phyloP scores from a whole-genome alignment of 1,284 basidiomycete species.

The Cutaneotrichosporon spelunceum region DNA sequence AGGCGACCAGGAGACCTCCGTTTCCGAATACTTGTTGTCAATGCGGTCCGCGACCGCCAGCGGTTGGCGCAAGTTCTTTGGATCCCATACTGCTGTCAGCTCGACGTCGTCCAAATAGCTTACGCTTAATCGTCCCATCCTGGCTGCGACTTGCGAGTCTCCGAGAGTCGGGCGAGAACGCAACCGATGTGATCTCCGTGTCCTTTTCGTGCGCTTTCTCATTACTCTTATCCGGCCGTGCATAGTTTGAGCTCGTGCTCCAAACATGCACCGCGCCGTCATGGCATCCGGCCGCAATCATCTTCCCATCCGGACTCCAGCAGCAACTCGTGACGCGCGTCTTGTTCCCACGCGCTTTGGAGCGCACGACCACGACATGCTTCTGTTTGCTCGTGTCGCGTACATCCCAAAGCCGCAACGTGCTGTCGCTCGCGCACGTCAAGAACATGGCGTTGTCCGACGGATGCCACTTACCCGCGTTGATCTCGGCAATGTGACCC shows the following conservation, averaged over 20 bases:
- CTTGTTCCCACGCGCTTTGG: constrained; percentile 89
- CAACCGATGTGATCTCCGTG: constrained; percentile 76
- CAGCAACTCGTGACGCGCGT: constrained; percentile 85
- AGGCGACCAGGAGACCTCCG: constrained; percentile 89
- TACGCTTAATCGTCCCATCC: constrained; percentile 91
- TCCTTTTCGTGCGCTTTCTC: constrained; percentile 81
- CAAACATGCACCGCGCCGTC: constrained; percentile 93
- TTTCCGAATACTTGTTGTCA: constrained; percentile 79
- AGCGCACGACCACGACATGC: constrained; percentile 90
- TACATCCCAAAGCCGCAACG: constrained; percentile 91
- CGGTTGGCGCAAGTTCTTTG: constrained; percentile 81
- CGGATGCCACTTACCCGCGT: constrained; percentile 88
- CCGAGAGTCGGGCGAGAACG: constrained; percentile 76
- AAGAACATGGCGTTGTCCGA: constrained; percentile 77
- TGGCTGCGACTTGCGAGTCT: constrained; percentile 81
- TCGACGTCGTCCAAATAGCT: constrained; percentile 45
- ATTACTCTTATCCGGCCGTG: constrained; percentile 76
- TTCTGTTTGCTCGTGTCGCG: constrained; percentile 86
- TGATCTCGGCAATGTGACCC: constrained; percentile 93
- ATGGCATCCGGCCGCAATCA: constrained; percentile 78
- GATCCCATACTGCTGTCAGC: constrained; percentile 76
- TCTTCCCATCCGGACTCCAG: constrained; percentile 78
- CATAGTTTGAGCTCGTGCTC: constrained; percentile 87
- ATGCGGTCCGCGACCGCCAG: constrained; percentile 62
- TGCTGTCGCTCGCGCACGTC: constrained; percentile 91